Evolutionary conservation across 306 rosid species (phyloP).

Genomic region (Comarum palustre): DNA sequence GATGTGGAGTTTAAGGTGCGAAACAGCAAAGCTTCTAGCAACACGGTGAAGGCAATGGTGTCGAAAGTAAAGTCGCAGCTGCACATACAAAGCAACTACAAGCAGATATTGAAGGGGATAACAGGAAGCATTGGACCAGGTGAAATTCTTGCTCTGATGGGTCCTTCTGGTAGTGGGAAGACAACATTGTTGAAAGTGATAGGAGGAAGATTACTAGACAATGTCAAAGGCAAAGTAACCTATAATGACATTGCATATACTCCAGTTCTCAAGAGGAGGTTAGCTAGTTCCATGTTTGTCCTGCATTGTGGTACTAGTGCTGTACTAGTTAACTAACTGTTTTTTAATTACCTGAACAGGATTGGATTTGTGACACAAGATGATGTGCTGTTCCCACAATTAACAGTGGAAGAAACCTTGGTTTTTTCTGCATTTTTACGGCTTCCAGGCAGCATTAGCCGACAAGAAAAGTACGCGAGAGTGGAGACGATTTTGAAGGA

Average conservation of each 20-base stretch:
- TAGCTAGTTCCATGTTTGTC: background rate
- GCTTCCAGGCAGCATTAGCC: slow-evolving; percentile 65
- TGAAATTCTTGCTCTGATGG: slow-evolving; percentile 94
- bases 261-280: slow-evolving; percentile 83
- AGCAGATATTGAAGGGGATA: slow-evolving; percentile 73
- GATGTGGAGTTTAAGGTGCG: slow-evolving; percentile 80
- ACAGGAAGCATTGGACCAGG: slow-evolving; percentile 94
- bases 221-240: slow-evolving; percentile 69
- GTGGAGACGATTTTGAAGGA: slow-evolving; percentile 74
- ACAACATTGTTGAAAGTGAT: slow-evolving; percentile 84
- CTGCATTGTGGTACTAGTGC: background rate
- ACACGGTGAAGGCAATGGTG: slow-evolving; percentile 52
- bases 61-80: slow-evolving; percentile 49
- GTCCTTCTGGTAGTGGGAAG: slow-evolving; percentile 97
- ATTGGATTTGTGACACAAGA: slow-evolving; percentile 98
- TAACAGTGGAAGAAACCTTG: slow-evolving; percentile 86
- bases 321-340: background rate
- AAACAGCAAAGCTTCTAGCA: slow-evolving; percentile 37
- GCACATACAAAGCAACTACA: slow-evolving; percentile 51
- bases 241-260: slow-evolving; percentile 66
- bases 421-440: slow-evolving; percentile 77
- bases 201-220: slow-evolving; percentile 71
- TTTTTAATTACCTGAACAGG: slow-evolving; percentile 36
- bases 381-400: slow-evolving; percentile 77
- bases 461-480: slow-evolving; percentile 59